These are phyloP conservation scores for Phlebopus sp. DNA, from an alignment of 1,284 basidiomycete species.

Conservation along the genomic window DNA sequence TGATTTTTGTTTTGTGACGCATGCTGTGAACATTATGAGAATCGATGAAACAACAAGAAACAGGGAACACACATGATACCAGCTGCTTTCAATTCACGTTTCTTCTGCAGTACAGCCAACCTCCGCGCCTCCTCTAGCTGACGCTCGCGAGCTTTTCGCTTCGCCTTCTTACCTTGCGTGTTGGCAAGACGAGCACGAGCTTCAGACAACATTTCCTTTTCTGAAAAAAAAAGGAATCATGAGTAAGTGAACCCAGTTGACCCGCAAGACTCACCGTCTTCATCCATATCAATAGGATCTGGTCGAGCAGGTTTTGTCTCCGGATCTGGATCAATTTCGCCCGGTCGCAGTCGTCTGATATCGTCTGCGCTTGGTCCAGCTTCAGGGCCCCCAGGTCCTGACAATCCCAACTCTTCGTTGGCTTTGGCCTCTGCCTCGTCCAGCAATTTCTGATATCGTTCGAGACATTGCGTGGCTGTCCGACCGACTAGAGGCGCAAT, in stretches of 20 bases:
- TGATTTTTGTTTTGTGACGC: conserved; percentile 90
- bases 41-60: conserved; percentile 1
- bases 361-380: conserved; percentile 90
- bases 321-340: conserved; percentile 98
- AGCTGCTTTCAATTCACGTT: conserved; percentile 95
- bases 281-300: conserved; percentile 99
- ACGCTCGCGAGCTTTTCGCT: conserved; percentile 95
- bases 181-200: conserved; percentile 97
- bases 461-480: conserved; percentile 98
- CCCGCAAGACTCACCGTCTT: conserved; percentile 68
- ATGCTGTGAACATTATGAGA: conserved; percentile 47
- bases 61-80: conserved; percentile 80
- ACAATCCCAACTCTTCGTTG: conserved; percentile 87
- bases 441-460: conserved; percentile 96
- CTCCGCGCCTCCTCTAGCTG: conserved; percentile 95
- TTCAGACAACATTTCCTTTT: conserved; percentile 99
- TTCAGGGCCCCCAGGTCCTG: conserved; percentile 73
- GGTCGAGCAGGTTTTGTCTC: conserved; percentile 98
- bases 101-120: conserved; percentile 95
- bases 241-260: conserved; percentile 2
- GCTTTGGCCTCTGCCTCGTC: conserved; percentile 97
- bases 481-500: conserved; percentile 98
- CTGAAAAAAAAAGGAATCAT: conserved; percentile 48
- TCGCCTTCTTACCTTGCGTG: conserved; percentile 99
- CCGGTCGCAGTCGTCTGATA: conserved; percentile 84